phyloP scores from a whole-genome alignment of 352 stramenopile genomes.

The Elongisporangium undulatum region DNA sequence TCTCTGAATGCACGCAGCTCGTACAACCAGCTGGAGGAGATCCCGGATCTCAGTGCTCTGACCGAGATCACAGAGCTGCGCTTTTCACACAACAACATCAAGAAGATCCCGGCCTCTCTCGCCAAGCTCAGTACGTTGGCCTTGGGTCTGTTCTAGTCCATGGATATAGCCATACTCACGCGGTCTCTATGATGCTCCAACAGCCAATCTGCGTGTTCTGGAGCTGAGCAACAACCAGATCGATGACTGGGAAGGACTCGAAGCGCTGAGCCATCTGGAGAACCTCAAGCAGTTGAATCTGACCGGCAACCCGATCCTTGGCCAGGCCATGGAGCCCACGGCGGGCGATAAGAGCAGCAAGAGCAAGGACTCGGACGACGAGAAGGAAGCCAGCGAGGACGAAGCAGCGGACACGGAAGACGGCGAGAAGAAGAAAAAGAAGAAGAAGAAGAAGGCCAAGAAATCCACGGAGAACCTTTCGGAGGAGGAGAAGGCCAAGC shows the following conservation, averaged over 20 bases:
- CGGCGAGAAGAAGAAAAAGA: constrained; percentile 12
- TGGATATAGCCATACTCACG: not conserved
- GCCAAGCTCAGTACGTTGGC: constrained; percentile 54
- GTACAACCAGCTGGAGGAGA: constrained; percentile 70
- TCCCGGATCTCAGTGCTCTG: constrained; percentile 65
- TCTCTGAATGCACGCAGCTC: constrained; percentile 31
- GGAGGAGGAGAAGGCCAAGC: constrained; percentile 38
- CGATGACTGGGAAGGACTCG: constrained; percentile 72
- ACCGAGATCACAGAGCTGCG: constrained; percentile 71
- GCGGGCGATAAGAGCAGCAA: constrained; percentile 8
- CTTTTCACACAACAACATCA: constrained; percentile 80
- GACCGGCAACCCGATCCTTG: constrained; percentile 75
- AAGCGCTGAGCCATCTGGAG: constrained; percentile 48
- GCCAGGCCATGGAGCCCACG: constrained; percentile 31
- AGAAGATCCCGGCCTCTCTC: constrained; percentile 51
- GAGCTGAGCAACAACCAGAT: constrained; percentile 83
- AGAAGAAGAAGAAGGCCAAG: constrained; percentile 12
- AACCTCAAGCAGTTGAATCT: constrained; percentile 79
- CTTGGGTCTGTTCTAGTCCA: not conserved
- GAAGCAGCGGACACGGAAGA: constrained; percentile 12
- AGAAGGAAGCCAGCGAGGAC: constrained; percentile 12
- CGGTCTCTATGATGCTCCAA: constrained; percentile 4
- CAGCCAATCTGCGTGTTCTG: constrained; percentile 77
- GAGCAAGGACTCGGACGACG: constrained; percentile 17
- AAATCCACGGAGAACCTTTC: constrained; percentile 30